Base-by-base conservation (phyloP, 257 asterid genomes). In the Fraxinus quadrangulata region DNA sequence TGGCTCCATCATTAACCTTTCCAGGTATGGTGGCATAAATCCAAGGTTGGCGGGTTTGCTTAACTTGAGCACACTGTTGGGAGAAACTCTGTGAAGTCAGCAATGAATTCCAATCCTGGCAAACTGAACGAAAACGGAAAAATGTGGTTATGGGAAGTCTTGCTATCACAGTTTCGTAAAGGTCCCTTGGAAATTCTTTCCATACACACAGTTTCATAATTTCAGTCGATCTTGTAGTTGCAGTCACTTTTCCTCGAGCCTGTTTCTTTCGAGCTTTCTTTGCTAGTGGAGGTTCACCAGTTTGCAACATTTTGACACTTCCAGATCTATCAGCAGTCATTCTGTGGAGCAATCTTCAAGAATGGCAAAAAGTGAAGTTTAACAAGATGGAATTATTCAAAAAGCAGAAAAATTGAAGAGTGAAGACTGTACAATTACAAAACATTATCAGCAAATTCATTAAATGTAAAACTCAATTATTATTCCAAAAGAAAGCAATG, bases 141-240 rank as follows among this genome's bases (percentile, higher is more conserved):
- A 95, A 89, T 10, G 97, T 84, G 16, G 92, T 88, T 51, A 90
- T 79, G 8, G 98, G 98, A 10, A 91, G 91, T 84, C 99, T 87
- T 19, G 98, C 97, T 69, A 95, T 79, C 33, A 93, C 92, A 39
- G 89, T 90, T 84, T 93, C 99, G 21, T 89, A 88, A 69, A 95
- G 97, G 77, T 95, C 99, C 76, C 90, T 92, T 1, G 99, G 99
- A 74, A 94, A 91, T 63, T 95, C 98, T 86, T 90, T 88, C 99
- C 99, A 93, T 75, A 95, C 88, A 51, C 76, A 76, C 5, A 77
- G 85, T 8, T 95, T 97, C 97, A 93, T 85, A 83, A 39, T 77
- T 77, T 85, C 92, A 1, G 78, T 71, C 40, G 88, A 78, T 83
- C 77, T 79, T 65, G 84, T 40, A 26, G 88, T 36, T 71, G 77